phyloP scores from a whole-genome alignment of 148 eudicot genomes.

The Gaultheria prostrata region DNA sequence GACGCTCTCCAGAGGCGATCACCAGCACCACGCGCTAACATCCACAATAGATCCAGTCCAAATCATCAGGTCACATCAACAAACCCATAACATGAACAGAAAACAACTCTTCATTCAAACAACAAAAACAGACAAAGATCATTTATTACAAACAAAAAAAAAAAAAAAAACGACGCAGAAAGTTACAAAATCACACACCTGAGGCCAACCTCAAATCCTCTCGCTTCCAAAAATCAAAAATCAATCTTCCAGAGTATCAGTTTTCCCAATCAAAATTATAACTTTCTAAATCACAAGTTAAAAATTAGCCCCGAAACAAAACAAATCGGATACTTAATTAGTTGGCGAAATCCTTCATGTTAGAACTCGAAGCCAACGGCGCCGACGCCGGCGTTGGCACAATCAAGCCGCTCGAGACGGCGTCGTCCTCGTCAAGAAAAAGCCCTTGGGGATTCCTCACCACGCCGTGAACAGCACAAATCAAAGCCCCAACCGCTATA shows the following conservation, averaged over 20 bases:
- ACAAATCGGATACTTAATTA: not conserved
- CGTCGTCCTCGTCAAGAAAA: slow-evolving; percentile 38
- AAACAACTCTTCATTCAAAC: not conserved
- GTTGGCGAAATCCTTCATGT: not conserved
- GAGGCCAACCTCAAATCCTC: not conserved
- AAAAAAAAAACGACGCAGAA: not conserved
- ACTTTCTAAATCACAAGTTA: not conserved
- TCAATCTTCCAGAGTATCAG: slow-evolving; percentile 1
- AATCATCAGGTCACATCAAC: slow-evolving; percentile 5
- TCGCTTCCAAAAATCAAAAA: not conserved
- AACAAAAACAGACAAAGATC: not conserved
- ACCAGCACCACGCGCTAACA: too few relatives aligned
- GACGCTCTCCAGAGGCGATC: too few relatives aligned
- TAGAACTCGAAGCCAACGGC: not conserved
- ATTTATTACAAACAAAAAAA: too few relatives aligned
- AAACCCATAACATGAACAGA: not conserved
- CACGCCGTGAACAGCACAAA: slow-evolving; percentile 28
- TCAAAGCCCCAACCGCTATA: slow-evolving; percentile 22
- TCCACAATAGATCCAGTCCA: not conserved
- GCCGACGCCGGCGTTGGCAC: not conserved
- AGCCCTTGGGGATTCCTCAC: slow-evolving; percentile 33
- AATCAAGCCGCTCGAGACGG: slow-evolving; percentile 32
- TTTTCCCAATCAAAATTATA: not conserved
- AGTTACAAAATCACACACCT: not conserved
- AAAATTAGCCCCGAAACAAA: not conserved